Evolutionary conservation across 345 rosid species (phyloP).

Genomic region (Rhizophora mangle): DNA sequence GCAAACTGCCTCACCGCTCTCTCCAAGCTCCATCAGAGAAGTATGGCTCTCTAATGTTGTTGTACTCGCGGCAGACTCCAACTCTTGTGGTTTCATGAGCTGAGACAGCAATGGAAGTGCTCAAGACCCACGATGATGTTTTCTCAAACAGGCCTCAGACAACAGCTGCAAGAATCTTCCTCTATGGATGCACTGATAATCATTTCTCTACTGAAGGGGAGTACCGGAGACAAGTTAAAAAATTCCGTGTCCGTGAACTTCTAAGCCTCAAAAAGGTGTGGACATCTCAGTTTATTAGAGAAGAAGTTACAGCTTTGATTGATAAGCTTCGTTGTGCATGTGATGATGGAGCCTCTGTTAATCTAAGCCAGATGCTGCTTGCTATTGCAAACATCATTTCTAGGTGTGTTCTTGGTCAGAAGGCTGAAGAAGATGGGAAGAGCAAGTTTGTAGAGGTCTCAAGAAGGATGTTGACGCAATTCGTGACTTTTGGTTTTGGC

Average conservation of each 20-base stretch:
- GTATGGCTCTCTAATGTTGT: slow-evolving; percentile 22
- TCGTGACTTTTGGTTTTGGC: slow-evolving; percentile 4
- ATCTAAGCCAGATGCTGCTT: slow-evolving; percentile 19
- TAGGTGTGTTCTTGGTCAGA: slow-evolving; percentile 15
- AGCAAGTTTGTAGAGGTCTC: slow-evolving; percentile 11
- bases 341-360: background rate
- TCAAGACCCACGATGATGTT: slow-evolving; percentile 17
- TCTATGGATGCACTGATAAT: slow-evolving; percentile 14
- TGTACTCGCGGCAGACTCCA: slow-evolving; percentile 11
- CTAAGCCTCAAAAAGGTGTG: slow-evolving; percentile 18
- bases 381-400: slow-evolving; percentile 2
- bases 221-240: slow-evolving; percentile 28
- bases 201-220: slow-evolving; percentile 27
- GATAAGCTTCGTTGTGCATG: background rate
- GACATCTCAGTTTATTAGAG: slow-evolving; percentile 4
- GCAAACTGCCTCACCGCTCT: slow-evolving; percentile 15
- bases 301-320: slow-evolving; percentile 11
- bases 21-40: slow-evolving; percentile 7
- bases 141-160: slow-evolving; percentile 17
- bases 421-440: background rate
- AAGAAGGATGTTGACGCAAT: background rate
- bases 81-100: slow-evolving; percentile 24
- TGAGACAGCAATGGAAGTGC: slow-evolving; percentile 17
- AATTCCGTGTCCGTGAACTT: slow-evolving; percentile 14
- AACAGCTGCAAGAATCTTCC: slow-evolving; percentile 9